Percentiles rank a stretch among this genome's conserved stretches.
These are phyloP conservation scores for Plectosphaerella sp. DNA, from an alignment of 2,329 filamentous ascomycete species.

Conservation along the genomic window DNA sequence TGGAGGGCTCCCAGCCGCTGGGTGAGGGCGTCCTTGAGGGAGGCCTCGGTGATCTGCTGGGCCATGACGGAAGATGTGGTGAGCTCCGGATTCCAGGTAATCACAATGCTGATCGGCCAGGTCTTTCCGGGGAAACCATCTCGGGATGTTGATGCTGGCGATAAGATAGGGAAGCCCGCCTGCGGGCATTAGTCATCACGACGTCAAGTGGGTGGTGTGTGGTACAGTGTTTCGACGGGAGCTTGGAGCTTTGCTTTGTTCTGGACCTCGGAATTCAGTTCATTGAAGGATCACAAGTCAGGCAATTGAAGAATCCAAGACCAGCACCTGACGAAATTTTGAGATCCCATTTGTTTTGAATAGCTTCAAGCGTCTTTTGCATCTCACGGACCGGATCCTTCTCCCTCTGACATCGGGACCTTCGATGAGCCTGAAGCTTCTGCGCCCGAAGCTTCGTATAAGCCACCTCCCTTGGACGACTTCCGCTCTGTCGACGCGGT, in stretches of 20 bases:
- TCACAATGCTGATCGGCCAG: neutral
- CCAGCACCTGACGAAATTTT: neutral
- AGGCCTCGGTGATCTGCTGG: slow-evolving; percentile 66
- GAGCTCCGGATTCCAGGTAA: neutral
- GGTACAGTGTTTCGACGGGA: too few relatives aligned
- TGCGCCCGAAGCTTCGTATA: slow-evolving; percentile 7
- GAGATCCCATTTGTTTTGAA: neutral
- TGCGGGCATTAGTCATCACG: neutral
- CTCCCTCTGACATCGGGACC: neutral
- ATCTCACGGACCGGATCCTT: neutral
- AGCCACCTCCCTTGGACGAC: neutral
- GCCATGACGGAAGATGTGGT: slow-evolving; percentile 33
- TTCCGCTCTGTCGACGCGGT: too few relatives aligned
- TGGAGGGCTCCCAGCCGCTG: slow-evolving; percentile 68
- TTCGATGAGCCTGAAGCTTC: slow-evolving; percentile 6
- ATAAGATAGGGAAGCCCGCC: neutral
- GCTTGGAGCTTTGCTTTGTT: too few relatives aligned
- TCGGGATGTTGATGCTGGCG: neutral
- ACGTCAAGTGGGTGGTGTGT: neutral
- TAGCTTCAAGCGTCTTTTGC: neutral
- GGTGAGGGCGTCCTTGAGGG: slow-evolving; percentile 63
- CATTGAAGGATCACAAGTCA: neutral
- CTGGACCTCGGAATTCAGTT: neutral
- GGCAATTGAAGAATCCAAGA: too few relatives aligned
- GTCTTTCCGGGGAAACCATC: neutral